phyloP scores from a whole-genome alignment of 176 grass and related monocot genomes.

The Tuctoria greenei region DNA sequence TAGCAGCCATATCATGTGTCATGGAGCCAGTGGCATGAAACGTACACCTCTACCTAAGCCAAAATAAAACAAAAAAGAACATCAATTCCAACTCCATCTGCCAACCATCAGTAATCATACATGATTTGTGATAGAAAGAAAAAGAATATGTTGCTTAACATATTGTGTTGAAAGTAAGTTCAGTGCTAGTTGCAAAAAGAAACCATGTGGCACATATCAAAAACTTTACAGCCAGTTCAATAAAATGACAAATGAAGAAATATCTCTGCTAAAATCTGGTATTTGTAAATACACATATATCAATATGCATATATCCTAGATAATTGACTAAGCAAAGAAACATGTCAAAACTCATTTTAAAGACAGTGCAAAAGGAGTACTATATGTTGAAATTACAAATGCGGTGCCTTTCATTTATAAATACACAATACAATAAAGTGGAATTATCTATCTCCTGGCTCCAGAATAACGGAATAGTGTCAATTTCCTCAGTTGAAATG shows the following conservation, averaged over 20 bases:
- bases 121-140: neutral
- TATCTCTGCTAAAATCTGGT: neutral
- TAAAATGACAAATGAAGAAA: slow-evolving; percentile 11
- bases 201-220: neutral
- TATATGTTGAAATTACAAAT: neutral
- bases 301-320: neutral
- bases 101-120: slow-evolving; percentile 13
- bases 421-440: neutral
- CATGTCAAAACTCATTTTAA: neutral
- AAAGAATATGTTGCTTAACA: too few relatives aligned
- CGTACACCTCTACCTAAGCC: neutral
- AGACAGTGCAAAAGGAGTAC: neutral
- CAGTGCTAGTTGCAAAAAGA: neutral
- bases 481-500: neutral
- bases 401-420: neutral
- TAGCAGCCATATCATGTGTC: neutral
- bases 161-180: neutral
- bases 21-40: neutral
- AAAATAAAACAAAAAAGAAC: neutral
- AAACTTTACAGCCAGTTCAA: neutral
- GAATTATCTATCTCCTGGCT: neutral
- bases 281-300: neutral
- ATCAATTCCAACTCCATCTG: neutral
- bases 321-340: neutral
- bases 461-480: neutral